phyloP scores from a whole-genome alignment of 2,329 filamentous ascomycete genomes.

The Xylaria sp. region DNA sequence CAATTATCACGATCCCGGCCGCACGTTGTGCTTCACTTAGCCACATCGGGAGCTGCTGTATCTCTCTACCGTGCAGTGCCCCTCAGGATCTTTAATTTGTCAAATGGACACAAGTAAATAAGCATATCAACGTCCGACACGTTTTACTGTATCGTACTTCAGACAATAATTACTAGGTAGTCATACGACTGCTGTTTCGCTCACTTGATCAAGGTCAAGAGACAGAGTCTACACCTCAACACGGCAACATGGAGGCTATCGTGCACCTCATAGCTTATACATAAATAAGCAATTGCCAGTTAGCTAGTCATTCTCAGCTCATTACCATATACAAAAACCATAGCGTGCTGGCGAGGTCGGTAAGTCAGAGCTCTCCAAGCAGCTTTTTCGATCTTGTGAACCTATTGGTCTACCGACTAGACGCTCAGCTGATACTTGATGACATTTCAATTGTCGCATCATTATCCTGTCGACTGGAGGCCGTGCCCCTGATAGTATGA shows the following conservation, averaged over 20 bases:
- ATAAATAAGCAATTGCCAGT: too few relatives aligned
- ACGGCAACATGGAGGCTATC: too few relatives aligned
- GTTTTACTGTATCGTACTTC: neutral
- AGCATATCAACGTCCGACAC: neutral
- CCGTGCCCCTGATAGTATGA: too few relatives aligned
- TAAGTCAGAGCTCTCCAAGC: too few relatives aligned
- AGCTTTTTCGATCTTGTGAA: neutral
- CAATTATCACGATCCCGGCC: too few relatives aligned
- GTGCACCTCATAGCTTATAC: too few relatives aligned
- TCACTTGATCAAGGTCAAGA: neutral
- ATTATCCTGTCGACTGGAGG: too few relatives aligned
- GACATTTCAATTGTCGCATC: too few relatives aligned
- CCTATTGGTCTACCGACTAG: neutral
- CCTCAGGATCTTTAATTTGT: slow-evolving; percentile 14
- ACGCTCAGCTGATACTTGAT: too few relatives aligned
- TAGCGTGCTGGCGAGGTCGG: too few relatives aligned
- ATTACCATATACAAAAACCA: too few relatives aligned
- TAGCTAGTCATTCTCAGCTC: too few relatives aligned
- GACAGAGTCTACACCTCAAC: neutral
- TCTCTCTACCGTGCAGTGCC: neutral
- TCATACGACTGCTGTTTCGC: neutral
- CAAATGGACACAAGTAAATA: slow-evolving; percentile 11
- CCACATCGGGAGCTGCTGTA: neutral
- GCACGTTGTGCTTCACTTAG: neutral
- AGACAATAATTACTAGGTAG: neutral